Percentiles rank a stretch among this genome's conserved stretches.
Evolutionary conservation across 108 stramenopile genomes (phyloP).

Genomic region (Bacterosira constricta): DNA sequence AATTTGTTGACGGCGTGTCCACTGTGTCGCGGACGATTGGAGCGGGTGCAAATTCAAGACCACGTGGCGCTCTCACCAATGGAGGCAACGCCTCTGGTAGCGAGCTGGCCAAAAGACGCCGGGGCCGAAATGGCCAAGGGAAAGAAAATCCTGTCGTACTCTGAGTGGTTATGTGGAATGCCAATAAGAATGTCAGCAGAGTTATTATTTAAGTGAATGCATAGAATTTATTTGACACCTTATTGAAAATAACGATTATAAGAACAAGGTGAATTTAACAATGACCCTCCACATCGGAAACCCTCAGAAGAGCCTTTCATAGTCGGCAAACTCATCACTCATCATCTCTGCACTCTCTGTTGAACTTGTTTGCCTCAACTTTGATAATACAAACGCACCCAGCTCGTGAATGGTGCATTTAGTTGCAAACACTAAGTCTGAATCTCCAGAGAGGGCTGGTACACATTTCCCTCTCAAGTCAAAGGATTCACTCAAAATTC

Average conservation of each 20-base stretch:
- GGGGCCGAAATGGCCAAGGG: constrained; percentile 20
- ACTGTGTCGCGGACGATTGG: constrained; percentile 94
- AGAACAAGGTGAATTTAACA: too few species aligned
- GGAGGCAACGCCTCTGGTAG: constrained; percentile 12
- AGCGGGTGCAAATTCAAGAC: constrained; percentile 60
- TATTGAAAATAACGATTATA: too few species aligned
- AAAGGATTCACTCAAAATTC: constrained; percentile 67
- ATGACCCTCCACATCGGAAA: too few species aligned
- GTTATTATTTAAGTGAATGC: too few species aligned
- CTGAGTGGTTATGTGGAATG: too few species aligned
- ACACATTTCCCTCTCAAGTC: constrained; percentile 76
- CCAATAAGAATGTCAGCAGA: background rate
- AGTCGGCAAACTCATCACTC: background rate
- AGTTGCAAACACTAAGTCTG: constrained; percentile 47
- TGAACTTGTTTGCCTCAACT: constrained; percentile 21
- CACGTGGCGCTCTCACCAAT: constrained; percentile 50
- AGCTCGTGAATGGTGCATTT: constrained; percentile 53
- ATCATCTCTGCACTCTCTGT: too few species aligned
- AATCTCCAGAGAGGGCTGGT: constrained; percentile 26
- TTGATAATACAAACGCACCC: constrained; percentile 49
- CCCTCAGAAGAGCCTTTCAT: too few species aligned
- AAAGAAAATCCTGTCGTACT: constrained; percentile 39
- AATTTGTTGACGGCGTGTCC: constrained; percentile 99
- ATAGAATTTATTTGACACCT: background rate
- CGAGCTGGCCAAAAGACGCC: constrained; percentile 19